Base-by-base conservation (phyloP, 2,329 filamentous ascomycete genomes). In the Pseudocercospora cruenta region DNA sequence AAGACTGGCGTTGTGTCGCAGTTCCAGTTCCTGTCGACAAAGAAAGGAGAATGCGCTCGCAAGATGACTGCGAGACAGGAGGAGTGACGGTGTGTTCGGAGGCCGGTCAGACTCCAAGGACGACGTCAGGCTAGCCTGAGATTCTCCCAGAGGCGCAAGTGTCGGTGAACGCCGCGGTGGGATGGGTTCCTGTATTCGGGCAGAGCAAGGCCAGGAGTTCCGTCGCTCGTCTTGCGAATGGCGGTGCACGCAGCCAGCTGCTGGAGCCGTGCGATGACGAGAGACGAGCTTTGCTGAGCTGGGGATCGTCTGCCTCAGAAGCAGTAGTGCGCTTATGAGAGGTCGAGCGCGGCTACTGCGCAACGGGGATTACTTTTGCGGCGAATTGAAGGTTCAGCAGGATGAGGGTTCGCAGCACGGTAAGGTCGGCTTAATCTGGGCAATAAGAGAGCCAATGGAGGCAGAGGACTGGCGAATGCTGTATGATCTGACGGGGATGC, bases 271-370 rank as follows among this genome's bases (percentile, higher is more conserved):
- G 36, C 53, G 62, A 54, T 60, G 60, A 66, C 47, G 49, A 60
- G 58, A 60, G 58, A 62, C 36, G 54, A 39, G 39, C 51, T 31
- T 19, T 24, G 58, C 39, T 39, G 36, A 39, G 65, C 57, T 58
- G 22, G 45, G 31, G 22, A 33, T 49, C 33, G 19, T 24, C 45
- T 57, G 51, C 8, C 51, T n/a, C 19, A 51, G 21, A 24, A 21
- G 21, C 47, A 24, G 21, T 16, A 33, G 47, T 19, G 65, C 58
- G 62, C 62, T 58, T 64, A 65, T 68, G 63, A 59, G 51, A 57
- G 60, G 59, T 26, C 14, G 60, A 65, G 60, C 67, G 67, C 63
- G 63, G 67, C 63, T 68, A 61, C 67, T 43, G 67, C 67, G 57
- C 33, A 55, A 59, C 60, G 61, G 53, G 61, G 45, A 57, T 61